Evolutionary conservation across 2,329 filamentous ascomycete species (phyloP).

Genomic region (Hypomyces rosellus): DNA sequence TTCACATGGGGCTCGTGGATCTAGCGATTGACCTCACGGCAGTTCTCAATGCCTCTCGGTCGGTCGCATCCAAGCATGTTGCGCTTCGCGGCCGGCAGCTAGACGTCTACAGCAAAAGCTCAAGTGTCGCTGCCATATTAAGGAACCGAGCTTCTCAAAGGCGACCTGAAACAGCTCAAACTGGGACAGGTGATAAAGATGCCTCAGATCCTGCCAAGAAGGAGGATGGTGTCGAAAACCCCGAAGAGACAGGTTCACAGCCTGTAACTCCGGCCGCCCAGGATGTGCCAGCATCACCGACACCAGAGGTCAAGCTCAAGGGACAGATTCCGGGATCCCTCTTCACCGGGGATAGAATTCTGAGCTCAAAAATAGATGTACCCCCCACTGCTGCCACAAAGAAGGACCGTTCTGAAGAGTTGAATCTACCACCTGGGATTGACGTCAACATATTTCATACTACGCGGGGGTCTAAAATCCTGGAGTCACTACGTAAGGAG

Average conservation of each 20-base stretch:
- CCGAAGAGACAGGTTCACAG: not conserved
- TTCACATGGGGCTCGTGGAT: conserved; percentile 55
- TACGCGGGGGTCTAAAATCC: conserved; percentile 36
- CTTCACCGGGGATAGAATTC: not conserved
- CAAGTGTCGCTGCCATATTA: conserved; percentile 33
- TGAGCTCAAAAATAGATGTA: not conserved
- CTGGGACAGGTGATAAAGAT: not conserved
- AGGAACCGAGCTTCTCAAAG: conserved; percentile 18
- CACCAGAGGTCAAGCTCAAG: not conserved
- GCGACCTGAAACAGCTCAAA: not conserved
- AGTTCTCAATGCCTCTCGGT: conserved; percentile 62
- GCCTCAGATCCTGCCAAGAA: not conserved
- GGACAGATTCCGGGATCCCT: not conserved
- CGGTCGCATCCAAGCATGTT: conserved; percentile 57
- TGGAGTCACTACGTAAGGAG: conserved; percentile 31
- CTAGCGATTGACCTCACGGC: conserved; percentile 63
- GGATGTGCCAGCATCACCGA: not conserved
- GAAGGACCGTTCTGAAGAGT: conserved; percentile 17
- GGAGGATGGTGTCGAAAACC: not conserved
- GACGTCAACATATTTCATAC: conserved; percentile 46
- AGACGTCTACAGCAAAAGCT: conserved; percentile 42
- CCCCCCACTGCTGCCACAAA: conserved; percentile 6
- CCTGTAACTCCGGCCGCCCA: not conserved
- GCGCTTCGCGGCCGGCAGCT: conserved; percentile 51
- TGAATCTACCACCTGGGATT: conserved; percentile 34